Evolutionary conservation across 2,329 filamentous ascomycete species (phyloP).

Genomic region (Diplodia mutila): DNA sequence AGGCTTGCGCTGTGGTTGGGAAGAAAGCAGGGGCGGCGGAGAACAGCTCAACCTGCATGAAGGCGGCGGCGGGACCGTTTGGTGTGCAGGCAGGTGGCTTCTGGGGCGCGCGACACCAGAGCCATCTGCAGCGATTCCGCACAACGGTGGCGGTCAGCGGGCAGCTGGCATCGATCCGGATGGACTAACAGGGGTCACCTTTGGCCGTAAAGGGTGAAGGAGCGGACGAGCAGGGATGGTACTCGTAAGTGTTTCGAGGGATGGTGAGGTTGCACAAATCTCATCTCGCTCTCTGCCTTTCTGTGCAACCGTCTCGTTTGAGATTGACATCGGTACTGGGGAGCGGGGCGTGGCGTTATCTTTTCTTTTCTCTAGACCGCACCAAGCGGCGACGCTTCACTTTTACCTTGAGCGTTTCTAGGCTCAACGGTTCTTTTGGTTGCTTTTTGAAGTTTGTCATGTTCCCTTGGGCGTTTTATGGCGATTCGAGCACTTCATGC

Average conservation of each 20-base stretch:
- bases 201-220: background rate
- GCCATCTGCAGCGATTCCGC: background rate
- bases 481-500: background rate
- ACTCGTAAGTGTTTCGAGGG: background rate
- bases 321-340: background rate
- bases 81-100: background rate
- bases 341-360: background rate
- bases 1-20: background rate
- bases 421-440: background rate
- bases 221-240: background rate
- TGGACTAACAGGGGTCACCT: background rate
- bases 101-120: background rate
- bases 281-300: background rate
- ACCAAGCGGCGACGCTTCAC: conserved; percentile 8
- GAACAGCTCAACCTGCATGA: background rate
- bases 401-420: background rate
- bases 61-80: conserved; percentile 14
- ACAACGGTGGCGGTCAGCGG: background rate
- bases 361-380: conserved; percentile 9
- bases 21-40: background rate
- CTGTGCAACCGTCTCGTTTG: conserved; percentile 15
- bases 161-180: background rate
- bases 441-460: background rate
- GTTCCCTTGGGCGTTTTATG: background rate
- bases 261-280: conserved; percentile 14